Conservation (phyloP, 2,329 filamentous ascomycete species). For the Niveomyces coronatus region DNA sequence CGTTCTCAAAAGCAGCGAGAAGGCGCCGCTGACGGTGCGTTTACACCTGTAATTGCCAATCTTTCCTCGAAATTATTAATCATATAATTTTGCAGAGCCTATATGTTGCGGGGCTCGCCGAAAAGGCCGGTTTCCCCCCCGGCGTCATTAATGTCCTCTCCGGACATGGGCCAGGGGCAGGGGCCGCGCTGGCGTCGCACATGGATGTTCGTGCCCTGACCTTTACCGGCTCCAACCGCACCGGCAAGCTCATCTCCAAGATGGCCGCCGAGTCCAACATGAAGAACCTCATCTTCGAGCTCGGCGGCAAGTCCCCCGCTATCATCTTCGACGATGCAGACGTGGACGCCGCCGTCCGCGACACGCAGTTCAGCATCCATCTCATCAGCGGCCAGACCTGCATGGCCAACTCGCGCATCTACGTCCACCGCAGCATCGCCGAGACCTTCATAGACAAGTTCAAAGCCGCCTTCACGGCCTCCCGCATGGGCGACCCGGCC, state of each 20-base stretch:
- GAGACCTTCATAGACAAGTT: conserved; percentile 50
- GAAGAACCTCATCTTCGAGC: conserved; percentile 48
- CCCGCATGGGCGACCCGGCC: conserved; percentile 27
- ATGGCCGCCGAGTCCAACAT: conserved; percentile 46
- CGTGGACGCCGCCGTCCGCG: conserved; percentile 51
- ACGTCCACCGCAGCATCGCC: conserved; percentile 43
- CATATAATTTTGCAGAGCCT: neutral
- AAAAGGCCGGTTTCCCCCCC: conserved; percentile 16
- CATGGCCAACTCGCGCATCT: conserved; percentile 47
- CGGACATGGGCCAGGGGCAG: conserved; percentile 5
- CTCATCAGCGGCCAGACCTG: conserved; percentile 49
- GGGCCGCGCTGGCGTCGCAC: conserved; percentile 8
- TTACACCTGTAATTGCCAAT: neutral
- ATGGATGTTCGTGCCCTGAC: conserved; percentile 10
- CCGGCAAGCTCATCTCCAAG: conserved; percentile 59
- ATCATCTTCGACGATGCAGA: conserved; percentile 53
- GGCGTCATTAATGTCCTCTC: conserved; percentile 13
- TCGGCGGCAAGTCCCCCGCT: conserved; percentile 46
- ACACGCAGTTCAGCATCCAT: conserved; percentile 33
- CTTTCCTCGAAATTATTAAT: neutral
- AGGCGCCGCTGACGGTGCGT: conserved; percentile 36
- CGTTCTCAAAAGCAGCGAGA: conserved; percentile 44
- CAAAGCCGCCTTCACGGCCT: conserved; percentile 31
- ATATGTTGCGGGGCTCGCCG: conserved; percentile 1
- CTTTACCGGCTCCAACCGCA: conserved; percentile 45